Evolutionary conservation across 2,329 filamentous ascomycete genomes (phyloP), one percentile per base, ranked within the genome.

Genomic region (Aspergillus pseudonomiae): DNA sequence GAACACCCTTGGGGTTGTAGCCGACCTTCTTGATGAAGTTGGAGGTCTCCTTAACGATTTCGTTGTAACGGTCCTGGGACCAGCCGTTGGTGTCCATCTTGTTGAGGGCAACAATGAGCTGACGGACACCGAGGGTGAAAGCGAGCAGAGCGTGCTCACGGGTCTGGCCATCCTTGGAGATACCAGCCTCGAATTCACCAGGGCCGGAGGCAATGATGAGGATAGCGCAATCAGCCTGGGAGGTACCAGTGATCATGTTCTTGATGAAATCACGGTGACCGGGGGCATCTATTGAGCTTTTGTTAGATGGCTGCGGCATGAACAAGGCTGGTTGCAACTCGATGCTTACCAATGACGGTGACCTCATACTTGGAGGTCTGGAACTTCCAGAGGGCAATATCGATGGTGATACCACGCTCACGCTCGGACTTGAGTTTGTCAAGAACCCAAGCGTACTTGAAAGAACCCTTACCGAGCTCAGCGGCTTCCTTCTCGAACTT

Each of bases 171-270:
- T 98, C 95, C 93, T 99, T 99, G 91, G 95, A 98, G 92, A 99
- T 99, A 98, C 95, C 95, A 91, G 95, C 95, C 91, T 99, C 95
- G 91, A 99, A 99, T 90, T 99, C 95, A 97, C 95, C 95, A 93
- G 93, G 97, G 89, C 95, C 95, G 80, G 95, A 93, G 79, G 94
- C 95, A 86, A 99, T 99, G 87, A 99, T 98, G 88, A 99, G 94
- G 84, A 99, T 93, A 81, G 95, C 95, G 87, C 95, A 98, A 82
- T 99, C 95, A 78, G 95, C 95, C 91, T 98, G 95, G 84, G 95
- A 99, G 81, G 95, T 98, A 94, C 95, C 95, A 91, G 95, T 98
- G 85, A 99, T 99, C 95, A 99, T 99, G 94, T 98, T 99, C 94
- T 99, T 99, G 93, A 99, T 98, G 90, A 98, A 99, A 83, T 99